phyloP scores from a whole-genome alignment of 768 basidiomycete genomes.

The Artomyces pyxidatus region DNA sequence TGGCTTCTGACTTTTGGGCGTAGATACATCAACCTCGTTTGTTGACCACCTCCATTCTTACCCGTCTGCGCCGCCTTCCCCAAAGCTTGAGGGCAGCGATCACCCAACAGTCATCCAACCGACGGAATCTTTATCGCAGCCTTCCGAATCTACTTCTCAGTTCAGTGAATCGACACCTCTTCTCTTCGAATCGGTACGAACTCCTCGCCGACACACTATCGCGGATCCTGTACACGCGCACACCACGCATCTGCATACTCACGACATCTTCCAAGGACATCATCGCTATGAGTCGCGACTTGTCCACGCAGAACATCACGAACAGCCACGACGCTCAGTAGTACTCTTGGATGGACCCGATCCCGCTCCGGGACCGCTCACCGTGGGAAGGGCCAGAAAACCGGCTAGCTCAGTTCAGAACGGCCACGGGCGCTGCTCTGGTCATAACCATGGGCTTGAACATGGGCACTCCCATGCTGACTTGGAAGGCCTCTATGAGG shows the following conservation, averaged over 20 bases:
- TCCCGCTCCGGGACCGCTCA: no score
- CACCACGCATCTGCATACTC: neutral
- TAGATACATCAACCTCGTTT: slow-evolving; percentile 69
- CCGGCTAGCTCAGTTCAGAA: no score
- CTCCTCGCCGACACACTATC: neutral
- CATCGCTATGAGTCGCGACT: slow-evolving; percentile 26
- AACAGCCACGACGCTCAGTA: slow-evolving; percentile 4
- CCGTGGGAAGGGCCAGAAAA: no score
- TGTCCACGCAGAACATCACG: slow-evolving; percentile 21
- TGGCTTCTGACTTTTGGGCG: no score
- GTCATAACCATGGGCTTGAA: neutral
- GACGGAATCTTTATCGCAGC: no score
- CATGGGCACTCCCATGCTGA: slow-evolving; percentile 5
- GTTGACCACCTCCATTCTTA: slow-evolving; percentile 65
- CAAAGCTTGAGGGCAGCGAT: slow-evolving; percentile 7
- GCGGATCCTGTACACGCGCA: neutral
- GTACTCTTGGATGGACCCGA: neutral
- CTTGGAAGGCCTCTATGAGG: slow-evolving; percentile 7
- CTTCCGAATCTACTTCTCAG: no score
- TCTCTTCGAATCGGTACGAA: neutral
- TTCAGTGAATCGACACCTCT: slow-evolving; percentile 7
- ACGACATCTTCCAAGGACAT: slow-evolving; percentile 26
- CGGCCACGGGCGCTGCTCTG: slow-evolving; percentile 1
- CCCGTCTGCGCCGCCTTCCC: slow-evolving; percentile 33
- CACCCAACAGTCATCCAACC: neutral